Evolutionary conservation across 2,329 filamentous ascomycete species (phyloP), one percentile per base, ranked within the genome.

Genomic region (Xylariaceae sp.): DNA sequence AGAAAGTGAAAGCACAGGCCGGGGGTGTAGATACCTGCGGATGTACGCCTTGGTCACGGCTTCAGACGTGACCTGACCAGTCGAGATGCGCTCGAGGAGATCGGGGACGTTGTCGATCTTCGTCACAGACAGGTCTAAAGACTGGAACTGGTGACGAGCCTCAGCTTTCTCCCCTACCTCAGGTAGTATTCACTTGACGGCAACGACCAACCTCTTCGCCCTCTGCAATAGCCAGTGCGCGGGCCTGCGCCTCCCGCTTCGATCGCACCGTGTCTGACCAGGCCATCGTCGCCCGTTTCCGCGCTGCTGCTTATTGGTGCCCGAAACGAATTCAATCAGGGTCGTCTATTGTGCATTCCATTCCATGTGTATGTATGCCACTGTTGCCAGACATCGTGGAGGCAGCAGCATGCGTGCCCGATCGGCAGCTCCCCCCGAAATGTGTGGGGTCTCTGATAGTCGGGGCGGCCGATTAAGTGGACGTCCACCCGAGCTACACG

Each of bases 21-120:
- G 16, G 17, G 22, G 15, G 3, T 10, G n/a, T 25, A 9, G 7
- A 21, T 21, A 46, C 44, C 40, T 49, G 21, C 29, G 32, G 24
- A 50, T 49, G 29, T 46, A 46, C 24, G 43, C 39, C 35, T 36
- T 39, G 3, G 37, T 37, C 13, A 49, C 38, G 19, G 27, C 27
- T 34, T 47, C 43, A 4, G 42, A 43, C 8, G 32, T 45, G 5
- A 49, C 19, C 28, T 46, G 30, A 9, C 44, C 37, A 3, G 39
- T 36, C 13, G 39, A 36, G 21, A 50, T 39, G 14, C 35, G 33
- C 18, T n/a, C 31, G 5, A 23, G 11, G 14, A 39, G 33, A 8
- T 32, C 22, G 8, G 9, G 12, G 10, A 39, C 26, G n/a, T 17
- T 9, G n/a, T 13, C 13, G 10, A 29, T 25, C 6, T 21, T 25